Conservation (phyloP, 1,284 basidiomycete species). For the Ustilago loliicola region DNA sequence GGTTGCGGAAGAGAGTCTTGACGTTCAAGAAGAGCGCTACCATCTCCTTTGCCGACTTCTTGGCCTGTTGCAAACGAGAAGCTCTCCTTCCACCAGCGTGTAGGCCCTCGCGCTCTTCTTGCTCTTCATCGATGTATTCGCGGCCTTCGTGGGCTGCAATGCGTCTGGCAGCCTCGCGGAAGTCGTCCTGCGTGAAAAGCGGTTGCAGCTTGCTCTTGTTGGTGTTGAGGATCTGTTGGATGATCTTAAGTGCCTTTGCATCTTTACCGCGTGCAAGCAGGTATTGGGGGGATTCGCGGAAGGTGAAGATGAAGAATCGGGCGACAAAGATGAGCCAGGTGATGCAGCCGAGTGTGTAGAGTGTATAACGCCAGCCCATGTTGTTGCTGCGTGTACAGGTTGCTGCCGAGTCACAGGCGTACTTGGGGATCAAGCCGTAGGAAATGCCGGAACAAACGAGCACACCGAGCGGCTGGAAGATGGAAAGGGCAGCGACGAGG, state of each 20-base stretch:
- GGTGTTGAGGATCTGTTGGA: constrained; percentile 54
- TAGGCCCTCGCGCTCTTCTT: constrained; percentile 32
- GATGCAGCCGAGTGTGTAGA: constrained; percentile 64
- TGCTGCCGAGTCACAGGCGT: constrained; percentile 48
- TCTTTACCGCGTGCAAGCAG: constrained; percentile 61
- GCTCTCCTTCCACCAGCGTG: constrained; percentile 11
- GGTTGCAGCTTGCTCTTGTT: constrained; percentile 70
- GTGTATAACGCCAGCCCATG: constrained; percentile 68
- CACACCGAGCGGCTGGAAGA: constrained; percentile 68
- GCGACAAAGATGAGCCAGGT: constrained; percentile 65
- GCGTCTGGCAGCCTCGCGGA: constrained; percentile 67
- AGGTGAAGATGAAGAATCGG: constrained; percentile 64
- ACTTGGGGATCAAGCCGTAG: constrained; percentile 62
- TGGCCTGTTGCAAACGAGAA: constrained; percentile 25
- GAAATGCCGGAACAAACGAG: constrained; percentile 62
- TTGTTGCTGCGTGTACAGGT: constrained; percentile 55
- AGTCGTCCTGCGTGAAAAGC: constrained; percentile 70
- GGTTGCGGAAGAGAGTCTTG: constrained; percentile 70
- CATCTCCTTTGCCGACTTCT: constrained; percentile 53
- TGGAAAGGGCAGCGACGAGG: constrained; percentile 55
- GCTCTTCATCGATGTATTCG: constrained; percentile 15
- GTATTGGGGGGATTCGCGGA: constrained; percentile 66
- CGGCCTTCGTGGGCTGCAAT: constrained; percentile 33
- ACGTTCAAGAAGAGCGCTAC: constrained; percentile 65
- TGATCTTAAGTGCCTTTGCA: constrained; percentile 53